These are phyloP conservation scores for Globisporangium cederbergense DNA, from an alignment of 352 stramenopile genomes.

Conservation along the genomic window DNA sequence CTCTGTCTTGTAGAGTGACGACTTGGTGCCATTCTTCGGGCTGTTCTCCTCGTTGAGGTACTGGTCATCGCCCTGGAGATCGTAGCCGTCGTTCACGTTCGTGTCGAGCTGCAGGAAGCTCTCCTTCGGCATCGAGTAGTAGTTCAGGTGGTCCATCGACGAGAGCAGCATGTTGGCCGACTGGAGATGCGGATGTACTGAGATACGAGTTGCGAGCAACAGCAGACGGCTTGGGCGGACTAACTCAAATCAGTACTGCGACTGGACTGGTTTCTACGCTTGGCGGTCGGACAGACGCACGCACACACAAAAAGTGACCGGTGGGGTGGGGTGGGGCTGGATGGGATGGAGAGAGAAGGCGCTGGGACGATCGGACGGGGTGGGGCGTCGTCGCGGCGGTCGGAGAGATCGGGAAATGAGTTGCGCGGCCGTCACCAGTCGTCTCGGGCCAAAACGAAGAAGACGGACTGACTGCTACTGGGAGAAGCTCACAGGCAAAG, in stretches of 20 bases:
- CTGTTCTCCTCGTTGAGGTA: slow-evolving; percentile 83
- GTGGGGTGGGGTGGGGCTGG: not conserved
- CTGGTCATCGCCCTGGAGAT: slow-evolving; percentile 45
- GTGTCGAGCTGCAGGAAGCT: slow-evolving; percentile 67
- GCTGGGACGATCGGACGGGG: slow-evolving; percentile 1
- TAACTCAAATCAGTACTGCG: slow-evolving; percentile 7
- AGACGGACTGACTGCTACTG: not conserved
- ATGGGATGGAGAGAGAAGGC: not conserved
- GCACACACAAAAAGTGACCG: not conserved
- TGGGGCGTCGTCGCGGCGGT: not conserved
- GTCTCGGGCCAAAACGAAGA: slow-evolving; percentile 8
- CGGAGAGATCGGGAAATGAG: slow-evolving; percentile 19
- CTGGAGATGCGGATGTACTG: not conserved
- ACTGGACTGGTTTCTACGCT: slow-evolving; percentile 7
- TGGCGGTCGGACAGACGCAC: not conserved
- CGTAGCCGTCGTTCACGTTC: slow-evolving; percentile 35
- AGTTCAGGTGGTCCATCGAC: slow-evolving; percentile 81
- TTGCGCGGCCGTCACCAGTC: slow-evolving; percentile 19
- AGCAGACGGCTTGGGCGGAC: not conserved
- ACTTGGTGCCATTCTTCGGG: slow-evolving; percentile 82
- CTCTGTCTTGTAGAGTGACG: slow-evolving; percentile 86
- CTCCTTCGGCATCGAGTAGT: slow-evolving; percentile 78
- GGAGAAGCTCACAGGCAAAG: not conserved
- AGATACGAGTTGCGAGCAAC: not conserved
- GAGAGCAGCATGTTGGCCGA: slow-evolving; percentile 59